A percentile compares a stretch with the other conserved stretches of the same genome.
Evolutionary conservation across 495 filamentous ascomycete species (phyloP).

Genomic region (Copromyces sp.): DNA sequence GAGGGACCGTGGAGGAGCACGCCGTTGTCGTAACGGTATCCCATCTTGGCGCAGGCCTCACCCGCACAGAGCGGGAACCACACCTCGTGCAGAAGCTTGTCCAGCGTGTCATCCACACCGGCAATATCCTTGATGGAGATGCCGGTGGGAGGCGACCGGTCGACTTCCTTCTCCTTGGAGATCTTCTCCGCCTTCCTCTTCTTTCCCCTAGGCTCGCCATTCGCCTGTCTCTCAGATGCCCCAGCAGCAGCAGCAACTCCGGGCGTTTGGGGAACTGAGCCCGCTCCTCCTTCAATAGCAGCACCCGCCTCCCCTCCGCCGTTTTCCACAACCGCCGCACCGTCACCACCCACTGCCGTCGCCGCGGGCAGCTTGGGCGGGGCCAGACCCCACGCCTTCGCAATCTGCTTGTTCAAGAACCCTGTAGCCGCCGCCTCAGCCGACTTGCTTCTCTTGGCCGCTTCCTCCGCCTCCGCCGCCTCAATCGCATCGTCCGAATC

Average conservation of each 20-base stretch:
- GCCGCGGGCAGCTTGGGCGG: slow-evolving; percentile 23
- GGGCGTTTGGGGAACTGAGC: slow-evolving; percentile 1
- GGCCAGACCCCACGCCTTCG: slow-evolving; percentile 50
- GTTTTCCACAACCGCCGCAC: neutral
- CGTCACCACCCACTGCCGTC: slow-evolving; percentile 5
- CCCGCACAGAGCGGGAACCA: slow-evolving; percentile 66
- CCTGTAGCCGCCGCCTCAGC: slow-evolving; percentile 17
- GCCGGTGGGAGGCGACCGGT: slow-evolving; percentile 64
- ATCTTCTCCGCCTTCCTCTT: slow-evolving; percentile 41
- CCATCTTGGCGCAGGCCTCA: slow-evolving; percentile 43
- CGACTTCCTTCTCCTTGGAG: slow-evolving; percentile 27
- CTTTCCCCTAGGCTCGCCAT: slow-evolving; percentile 61
- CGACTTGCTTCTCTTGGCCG: slow-evolving; percentile 9
- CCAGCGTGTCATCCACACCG: slow-evolving; percentile 71
- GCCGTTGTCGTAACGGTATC: slow-evolving; percentile 71
- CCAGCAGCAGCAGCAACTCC: slow-evolving; percentile 8
- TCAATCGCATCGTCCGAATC: slow-evolving; percentile 56
- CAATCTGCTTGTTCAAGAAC: slow-evolving; percentile 27
- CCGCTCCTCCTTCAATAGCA: neutral
- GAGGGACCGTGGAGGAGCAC: slow-evolving; percentile 88
- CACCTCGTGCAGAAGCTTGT: slow-evolving; percentile 67
- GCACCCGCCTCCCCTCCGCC: neutral
- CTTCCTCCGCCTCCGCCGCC: slow-evolving; percentile 42
- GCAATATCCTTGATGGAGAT: slow-evolving; percentile 74
- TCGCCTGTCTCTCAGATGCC: slow-evolving; percentile 35